phyloP scores from a whole-genome alignment of 2,329 filamentous ascomycete genomes.

The Pestalotiopsis sp. region DNA sequence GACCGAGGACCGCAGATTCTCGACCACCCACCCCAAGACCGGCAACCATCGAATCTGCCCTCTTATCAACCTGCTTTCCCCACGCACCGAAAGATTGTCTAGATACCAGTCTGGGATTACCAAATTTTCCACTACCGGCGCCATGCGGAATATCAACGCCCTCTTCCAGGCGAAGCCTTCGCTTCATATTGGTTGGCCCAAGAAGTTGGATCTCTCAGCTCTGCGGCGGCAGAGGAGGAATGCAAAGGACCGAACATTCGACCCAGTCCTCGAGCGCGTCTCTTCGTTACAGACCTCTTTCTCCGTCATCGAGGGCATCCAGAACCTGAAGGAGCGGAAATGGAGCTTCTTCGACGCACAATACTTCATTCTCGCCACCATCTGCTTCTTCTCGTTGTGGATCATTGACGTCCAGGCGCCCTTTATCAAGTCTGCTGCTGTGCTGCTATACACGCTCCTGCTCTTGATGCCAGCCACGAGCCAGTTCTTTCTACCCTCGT shows the following conservation, averaged over 20 bases:
- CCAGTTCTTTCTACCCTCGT: conserved; percentile 88
- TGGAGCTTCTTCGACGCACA: conserved; percentile 86
- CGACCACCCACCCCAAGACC: neutral
- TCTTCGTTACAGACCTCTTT: conserved; percentile 80
- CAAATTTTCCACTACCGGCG: neutral
- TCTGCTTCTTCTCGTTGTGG: conserved; percentile 79
- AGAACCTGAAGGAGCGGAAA: conserved; percentile 72
- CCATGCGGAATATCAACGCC: conserved; percentile 9
- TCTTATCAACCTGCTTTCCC: neutral
- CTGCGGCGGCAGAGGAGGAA: conserved; percentile 12
- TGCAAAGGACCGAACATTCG: conserved; percentile 6
- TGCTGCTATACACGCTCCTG: conserved; percentile 67
- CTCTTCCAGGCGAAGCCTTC: conserved; percentile 12
- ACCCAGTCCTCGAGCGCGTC: conserved; percentile 55
- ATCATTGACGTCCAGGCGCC: conserved; percentile 79
- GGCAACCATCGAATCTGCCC: neutral
- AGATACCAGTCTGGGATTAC: neutral
- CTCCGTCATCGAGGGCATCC: conserved; percentile 76
- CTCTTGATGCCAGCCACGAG: conserved; percentile 81
- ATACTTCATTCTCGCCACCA: conserved; percentile 72
- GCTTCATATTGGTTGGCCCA: conserved; percentile 14
- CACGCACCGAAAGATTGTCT: neutral
- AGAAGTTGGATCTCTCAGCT: conserved; percentile 6
- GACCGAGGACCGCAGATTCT: neutral
- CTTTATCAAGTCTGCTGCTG: conserved; percentile 72